Percentiles rank a stretch among this genome's conserved stretches.
Evolutionary conservation across 371 early-diverging fungal species (phyloP).

Genomic region (Thermomucor indicae-seudaticae): DNA sequence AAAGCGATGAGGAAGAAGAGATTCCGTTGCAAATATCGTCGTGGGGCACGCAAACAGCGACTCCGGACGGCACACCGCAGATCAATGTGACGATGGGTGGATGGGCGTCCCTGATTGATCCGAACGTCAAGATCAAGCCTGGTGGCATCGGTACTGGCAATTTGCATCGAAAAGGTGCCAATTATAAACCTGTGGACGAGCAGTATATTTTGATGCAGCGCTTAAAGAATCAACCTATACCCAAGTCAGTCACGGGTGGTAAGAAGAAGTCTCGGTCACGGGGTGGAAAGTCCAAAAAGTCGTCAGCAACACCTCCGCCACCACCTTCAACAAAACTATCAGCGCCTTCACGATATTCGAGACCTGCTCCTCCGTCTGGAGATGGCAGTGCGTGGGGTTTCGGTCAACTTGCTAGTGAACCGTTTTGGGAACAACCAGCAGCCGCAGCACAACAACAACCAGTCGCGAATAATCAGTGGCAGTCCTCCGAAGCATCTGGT

Average conservation of each 20-base stretch:
- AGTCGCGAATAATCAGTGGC: not conserved
- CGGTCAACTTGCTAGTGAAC: conserved; percentile 1
- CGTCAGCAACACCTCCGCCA: conserved; percentile 1
- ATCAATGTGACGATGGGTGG: conserved; percentile 19
- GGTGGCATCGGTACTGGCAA: conserved; percentile 41
- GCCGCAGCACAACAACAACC: conserved; percentile 2
- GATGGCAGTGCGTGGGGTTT: not conserved
- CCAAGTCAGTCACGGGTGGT: conserved; percentile 16
- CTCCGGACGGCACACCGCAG: conserved; percentile 16
- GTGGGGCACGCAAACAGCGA: conserved; percentile 13
- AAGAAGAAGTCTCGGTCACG: conserved; percentile 12
- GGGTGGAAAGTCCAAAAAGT: not conserved
- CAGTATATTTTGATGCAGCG: conserved; percentile 35
- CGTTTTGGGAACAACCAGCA: conserved; percentile 13
- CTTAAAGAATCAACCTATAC: conserved; percentile 22
- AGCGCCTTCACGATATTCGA: not conserved
- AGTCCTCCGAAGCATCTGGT: too few species aligned
- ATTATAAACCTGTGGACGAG: conserved; percentile 46
- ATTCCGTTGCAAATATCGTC: conserved; percentile 11
- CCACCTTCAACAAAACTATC: conserved; percentile 7
- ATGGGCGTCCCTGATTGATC: conserved; percentile 40
- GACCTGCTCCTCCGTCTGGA: not conserved
- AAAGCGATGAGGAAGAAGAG: conserved; percentile 15
- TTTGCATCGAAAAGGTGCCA: conserved; percentile 40
- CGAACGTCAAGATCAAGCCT: conserved; percentile 27